Evolutionary conservation across 306 rosid genomes (phyloP).

Genomic region (Gynostemma pentaphyllum): DNA sequence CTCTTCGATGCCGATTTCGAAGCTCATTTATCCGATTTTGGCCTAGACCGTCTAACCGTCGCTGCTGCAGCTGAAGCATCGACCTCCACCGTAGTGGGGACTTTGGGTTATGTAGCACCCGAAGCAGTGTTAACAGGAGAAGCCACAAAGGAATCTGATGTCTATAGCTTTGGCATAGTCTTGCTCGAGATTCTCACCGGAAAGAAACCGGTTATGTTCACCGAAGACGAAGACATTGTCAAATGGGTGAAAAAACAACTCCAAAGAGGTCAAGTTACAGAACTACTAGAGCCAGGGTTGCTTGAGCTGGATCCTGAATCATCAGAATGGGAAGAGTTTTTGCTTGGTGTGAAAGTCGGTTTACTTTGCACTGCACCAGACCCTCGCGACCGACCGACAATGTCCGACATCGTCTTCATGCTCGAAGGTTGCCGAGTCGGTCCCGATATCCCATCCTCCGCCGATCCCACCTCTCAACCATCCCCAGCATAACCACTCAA

Average conservation of each 20-base stretch:
- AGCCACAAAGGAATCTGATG: slow-evolving; percentile 72
- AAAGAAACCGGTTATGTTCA: slow-evolving; percentile 82
- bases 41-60: slow-evolving; percentile 47
- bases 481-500: slow-evolving; percentile 53
- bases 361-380: slow-evolving; percentile 90
- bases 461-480: slow-evolving; percentile 77
- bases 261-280: slow-evolving; percentile 80
- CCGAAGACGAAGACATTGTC: slow-evolving; percentile 85
- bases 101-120: slow-evolving; percentile 73
- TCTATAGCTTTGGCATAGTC: slow-evolving; percentile 84
- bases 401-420: slow-evolving; percentile 98
- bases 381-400: slow-evolving; percentile 82
- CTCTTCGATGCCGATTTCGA: slow-evolving; percentile 90
- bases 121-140: slow-evolving; percentile 76
- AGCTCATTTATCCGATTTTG: slow-evolving; percentile 89
- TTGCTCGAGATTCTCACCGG: slow-evolving; percentile 76
- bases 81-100: slow-evolving; percentile 51
- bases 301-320: slow-evolving; percentile 94
- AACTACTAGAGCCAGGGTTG: slow-evolving; percentile 77
- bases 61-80: slow-evolving; percentile 55
- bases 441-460: slow-evolving; percentile 81
- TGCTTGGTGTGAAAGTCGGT: slow-evolving; percentile 85
- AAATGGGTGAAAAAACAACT: slow-evolving; percentile 93
- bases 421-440: slow-evolving; percentile 95
- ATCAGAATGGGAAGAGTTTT: slow-evolving; percentile 92